Evolutionary conservation across 768 basidiomycete genomes (phyloP).

Genomic region (Heimioporus sp.): DNA sequence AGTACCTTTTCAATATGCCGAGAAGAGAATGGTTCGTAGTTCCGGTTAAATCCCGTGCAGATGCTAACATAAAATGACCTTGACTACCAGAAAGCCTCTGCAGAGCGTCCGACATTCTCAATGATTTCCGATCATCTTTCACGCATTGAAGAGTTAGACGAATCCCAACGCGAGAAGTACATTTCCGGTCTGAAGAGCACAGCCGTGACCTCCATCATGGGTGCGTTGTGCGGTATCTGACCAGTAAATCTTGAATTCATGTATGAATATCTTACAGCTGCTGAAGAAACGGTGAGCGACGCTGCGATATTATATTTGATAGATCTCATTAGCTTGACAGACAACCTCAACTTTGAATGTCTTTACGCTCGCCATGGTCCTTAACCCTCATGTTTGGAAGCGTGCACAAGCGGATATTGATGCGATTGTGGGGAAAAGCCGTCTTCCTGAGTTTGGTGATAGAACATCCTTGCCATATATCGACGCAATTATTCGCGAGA

Average conservation of each 20-base stretch:
- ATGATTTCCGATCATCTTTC: slow-evolving; percentile 3
- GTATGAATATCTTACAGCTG: neutral
- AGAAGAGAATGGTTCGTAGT: neutral
- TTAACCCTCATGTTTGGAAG: neutral
- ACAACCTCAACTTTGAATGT: neutral
- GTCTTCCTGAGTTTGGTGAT: neutral
- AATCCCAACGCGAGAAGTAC: neutral
- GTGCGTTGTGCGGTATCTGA: neutral
- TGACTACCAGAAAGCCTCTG: neutral
- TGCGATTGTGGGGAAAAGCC: neutral
- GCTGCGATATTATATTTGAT: neutral
- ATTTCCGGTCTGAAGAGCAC: neutral
- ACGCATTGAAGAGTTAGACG: neutral
- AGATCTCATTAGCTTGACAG: neutral
- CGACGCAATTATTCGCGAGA: slow-evolving; percentile 1
- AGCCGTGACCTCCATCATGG: neutral
- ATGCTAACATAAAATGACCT: too few species aligned
- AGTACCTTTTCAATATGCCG: neutral
- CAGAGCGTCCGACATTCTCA: neutral
- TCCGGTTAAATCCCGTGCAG: neutral
- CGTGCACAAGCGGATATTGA: neutral
- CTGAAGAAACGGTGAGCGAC: slow-evolving; percentile 11
- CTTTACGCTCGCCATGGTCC: neutral
- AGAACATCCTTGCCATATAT: neutral
- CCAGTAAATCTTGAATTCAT: neutral